Percentiles rank a stretch among this genome's conserved stretches.
These are phyloP conservation scores for Coleophoma crateriformis DNA, from an alignment of 2,329 filamentous ascomycete species.

Conservation along the genomic window DNA sequence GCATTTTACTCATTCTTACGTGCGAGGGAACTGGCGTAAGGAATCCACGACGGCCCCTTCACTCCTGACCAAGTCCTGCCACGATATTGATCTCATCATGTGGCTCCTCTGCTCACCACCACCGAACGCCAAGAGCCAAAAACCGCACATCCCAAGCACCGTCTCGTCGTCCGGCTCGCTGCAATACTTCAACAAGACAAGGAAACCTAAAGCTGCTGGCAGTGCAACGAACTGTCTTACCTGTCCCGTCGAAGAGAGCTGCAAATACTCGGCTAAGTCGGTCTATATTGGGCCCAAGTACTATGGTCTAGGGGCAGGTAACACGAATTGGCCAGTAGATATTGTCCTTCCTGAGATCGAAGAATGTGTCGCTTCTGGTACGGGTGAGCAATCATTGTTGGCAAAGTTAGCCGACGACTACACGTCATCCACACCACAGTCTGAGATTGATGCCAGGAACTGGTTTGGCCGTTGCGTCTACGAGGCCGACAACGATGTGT, in stretches of 20 bases:
- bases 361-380: slow-evolving; percentile 52
- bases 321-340: slow-evolving; percentile 75
- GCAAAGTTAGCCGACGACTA: slow-evolving; percentile 44
- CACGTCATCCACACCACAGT: slow-evolving; percentile 39
- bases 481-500: slow-evolving; percentile 88
- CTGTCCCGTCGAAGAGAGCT: slow-evolving; percentile 66
- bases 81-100: slow-evolving; percentile 88
- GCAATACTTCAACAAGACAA: slow-evolving; percentile 66
- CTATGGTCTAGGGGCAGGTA: slow-evolving; percentile 55
- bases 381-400: slow-evolving; percentile 40
- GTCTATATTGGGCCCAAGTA: slow-evolving; percentile 51
- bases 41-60: slow-evolving; percentile 72
- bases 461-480: slow-evolving; percentile 97
- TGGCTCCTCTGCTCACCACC: slow-evolving; percentile 76
- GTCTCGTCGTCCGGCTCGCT: slow-evolving; percentile 71
- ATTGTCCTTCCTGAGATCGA: slow-evolving; percentile 93
- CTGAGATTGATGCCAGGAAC: slow-evolving; percentile 46
- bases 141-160: slow-evolving; percentile 65
- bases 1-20: slow-evolving; percentile 90
- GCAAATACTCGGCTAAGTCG: slow-evolving; percentile 68
- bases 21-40: slow-evolving; percentile 90
- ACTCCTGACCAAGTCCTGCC: slow-evolving; percentile 89
- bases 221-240: slow-evolving; percentile 76
- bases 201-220: slow-evolving; percentile 71
- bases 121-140: slow-evolving; percentile 17